Evolutionary conservation across 768 basidiomycete genomes (phyloP).

Genomic region (Boletus reticulatus): DNA sequence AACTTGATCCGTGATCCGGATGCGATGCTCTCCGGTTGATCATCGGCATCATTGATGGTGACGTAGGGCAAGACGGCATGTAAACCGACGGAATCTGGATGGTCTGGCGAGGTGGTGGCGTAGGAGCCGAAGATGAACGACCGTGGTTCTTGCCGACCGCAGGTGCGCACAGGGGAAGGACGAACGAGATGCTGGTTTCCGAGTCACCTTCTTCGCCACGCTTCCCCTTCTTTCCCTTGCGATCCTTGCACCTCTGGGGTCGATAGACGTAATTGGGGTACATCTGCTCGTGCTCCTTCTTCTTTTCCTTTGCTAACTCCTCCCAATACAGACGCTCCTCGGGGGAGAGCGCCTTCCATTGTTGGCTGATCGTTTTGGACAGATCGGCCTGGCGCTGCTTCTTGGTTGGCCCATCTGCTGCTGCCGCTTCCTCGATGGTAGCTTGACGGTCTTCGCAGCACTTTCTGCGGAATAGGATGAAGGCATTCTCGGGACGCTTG

Average conservation of each 20-base stretch:
- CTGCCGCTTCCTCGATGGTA: constrained; percentile 46
- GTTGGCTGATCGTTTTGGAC: constrained; percentile 78
- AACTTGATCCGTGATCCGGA: constrained; percentile 45
- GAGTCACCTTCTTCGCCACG: constrained; percentile 44
- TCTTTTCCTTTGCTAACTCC: constrained; percentile 72
- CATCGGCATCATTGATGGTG: constrained; percentile 53
- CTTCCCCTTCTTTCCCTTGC: constrained; percentile 47
- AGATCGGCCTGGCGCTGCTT: constrained; percentile 78
- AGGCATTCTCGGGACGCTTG: constrained; percentile 82
- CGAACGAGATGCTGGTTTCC: constrained; percentile 51
- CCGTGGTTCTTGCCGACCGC: constrained; percentile 41
- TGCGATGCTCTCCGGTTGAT: constrained; percentile 60
- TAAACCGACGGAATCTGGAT: constrained; percentile 67
- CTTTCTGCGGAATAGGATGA: constrained; percentile 80
- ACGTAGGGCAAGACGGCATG: constrained; percentile 63
- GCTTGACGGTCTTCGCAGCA: constrained; percentile 72
- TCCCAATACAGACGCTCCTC: constrained; percentile 77
- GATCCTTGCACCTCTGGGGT: constrained; percentile 54
- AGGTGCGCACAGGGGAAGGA: constrained; percentile 38
- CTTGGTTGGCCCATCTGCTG: constrained; percentile 46
- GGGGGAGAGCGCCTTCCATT: constrained; percentile 67
- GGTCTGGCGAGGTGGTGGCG: constrained; percentile 63
- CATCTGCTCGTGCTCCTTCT: constrained; percentile 73
- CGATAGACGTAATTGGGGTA: constrained; percentile 81
- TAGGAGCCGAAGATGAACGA: constrained; percentile 59